Conservation (phyloP, 345 rosid genomes). For the Populus euphratica region DNA sequence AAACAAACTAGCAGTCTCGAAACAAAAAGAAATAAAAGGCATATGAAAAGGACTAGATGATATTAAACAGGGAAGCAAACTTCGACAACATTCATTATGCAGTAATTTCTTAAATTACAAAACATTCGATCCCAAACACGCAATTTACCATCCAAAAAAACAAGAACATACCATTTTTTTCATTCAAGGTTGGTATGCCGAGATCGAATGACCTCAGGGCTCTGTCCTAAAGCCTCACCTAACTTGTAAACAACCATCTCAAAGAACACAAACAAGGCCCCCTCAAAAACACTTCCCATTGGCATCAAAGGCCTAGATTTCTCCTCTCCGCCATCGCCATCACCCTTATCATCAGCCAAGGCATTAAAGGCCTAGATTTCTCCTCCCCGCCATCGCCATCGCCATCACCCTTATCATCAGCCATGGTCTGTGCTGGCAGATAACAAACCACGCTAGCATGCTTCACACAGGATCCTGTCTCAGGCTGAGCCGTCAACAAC, state of each 20-base stretch:
- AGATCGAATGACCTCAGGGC: constrained; percentile 59
- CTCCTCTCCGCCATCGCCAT: not conserved
- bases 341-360: constrained; percentile 58
- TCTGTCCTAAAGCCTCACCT: constrained; percentile 57
- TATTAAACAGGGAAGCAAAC: not conserved
- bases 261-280: constrained; percentile 80
- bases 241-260: constrained; percentile 79
- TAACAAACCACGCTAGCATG: constrained; percentile 64
- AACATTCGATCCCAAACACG: too few relatives aligned
- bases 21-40: too few relatives aligned
- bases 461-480: constrained; percentile 49
- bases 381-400: not conserved
- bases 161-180: not conserved
- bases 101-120: too few relatives aligned
- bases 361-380: too few relatives aligned
- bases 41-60: too few relatives aligned
- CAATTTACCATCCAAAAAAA: not conserved
- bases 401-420: constrained; percentile 36
- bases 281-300: constrained; percentile 90
- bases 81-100: not conserved
- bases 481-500: constrained; percentile 67
- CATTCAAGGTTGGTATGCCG: constrained; percentile 91
- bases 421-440: constrained; percentile 85
- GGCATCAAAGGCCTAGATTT: constrained; percentile 53
- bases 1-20: not conserved